phyloP scores from a whole-genome alignment of 306 rosid genomes.

The Quercus suber region DNA sequence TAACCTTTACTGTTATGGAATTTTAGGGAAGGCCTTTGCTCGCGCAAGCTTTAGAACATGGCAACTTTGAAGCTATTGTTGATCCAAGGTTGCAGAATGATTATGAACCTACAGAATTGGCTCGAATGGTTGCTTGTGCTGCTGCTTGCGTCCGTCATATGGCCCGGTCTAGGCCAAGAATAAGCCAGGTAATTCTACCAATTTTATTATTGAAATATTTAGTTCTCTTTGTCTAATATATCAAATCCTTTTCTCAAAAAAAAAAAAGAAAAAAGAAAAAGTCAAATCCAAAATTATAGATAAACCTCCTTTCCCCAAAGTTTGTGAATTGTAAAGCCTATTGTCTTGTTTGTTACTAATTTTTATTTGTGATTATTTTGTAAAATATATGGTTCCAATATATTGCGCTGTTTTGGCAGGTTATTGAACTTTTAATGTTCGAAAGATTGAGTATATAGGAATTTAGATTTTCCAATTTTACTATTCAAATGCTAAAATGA shows the following conservation, averaged over 20 bases:
- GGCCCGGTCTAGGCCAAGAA: slow-evolving; percentile 52
- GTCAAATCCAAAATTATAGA: not conserved
- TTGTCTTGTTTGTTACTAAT: too few species aligned
- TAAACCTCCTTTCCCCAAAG: not conserved
- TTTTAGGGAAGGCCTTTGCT: slow-evolving; percentile 75
- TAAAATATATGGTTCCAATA: not conserved
- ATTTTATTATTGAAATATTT: not conserved
- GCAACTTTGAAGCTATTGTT: slow-evolving; percentile 41
- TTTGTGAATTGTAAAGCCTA: not conserved
- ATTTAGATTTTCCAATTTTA: not conserved
- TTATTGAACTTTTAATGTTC: not conserved
- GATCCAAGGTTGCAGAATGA: slow-evolving; percentile 47
- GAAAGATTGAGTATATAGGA: not conserved
- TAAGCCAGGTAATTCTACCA: slow-evolving; percentile 50
- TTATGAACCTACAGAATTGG: slow-evolving; percentile 43
- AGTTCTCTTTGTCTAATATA: not conserved
- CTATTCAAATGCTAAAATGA: too few species aligned
- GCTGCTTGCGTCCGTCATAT: slow-evolving; percentile 54
- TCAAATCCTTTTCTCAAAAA: too few species aligned
- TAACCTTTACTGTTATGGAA: slow-evolving; percentile 1
- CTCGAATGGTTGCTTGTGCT: slow-evolving; percentile 53
- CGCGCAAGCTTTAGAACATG: slow-evolving; percentile 40
- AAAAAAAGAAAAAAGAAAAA: fast-evolving
- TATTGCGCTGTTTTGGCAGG: not conserved
- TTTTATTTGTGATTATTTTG: too few species aligned